Conservation (phyloP, 1,284 basidiomycete species). For the Sporisorium sorghi region DNA sequence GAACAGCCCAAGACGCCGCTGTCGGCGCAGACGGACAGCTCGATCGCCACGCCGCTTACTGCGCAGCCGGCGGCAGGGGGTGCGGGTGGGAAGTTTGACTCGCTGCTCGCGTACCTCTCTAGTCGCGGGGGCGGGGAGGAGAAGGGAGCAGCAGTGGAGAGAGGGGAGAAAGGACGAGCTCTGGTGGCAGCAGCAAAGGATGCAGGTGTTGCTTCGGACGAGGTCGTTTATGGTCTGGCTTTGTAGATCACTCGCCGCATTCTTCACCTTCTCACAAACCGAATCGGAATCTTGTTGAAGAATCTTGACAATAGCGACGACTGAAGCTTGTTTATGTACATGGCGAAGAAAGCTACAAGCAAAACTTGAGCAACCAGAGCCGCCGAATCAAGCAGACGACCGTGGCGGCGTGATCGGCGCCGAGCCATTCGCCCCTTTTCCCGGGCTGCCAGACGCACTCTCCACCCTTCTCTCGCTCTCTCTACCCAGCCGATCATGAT, state of each 20-base stretch:
- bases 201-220: neutral
- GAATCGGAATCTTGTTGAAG: no score
- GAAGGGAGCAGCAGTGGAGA: neutral
- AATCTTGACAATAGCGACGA: neutral
- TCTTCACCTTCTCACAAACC: no score
- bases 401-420: constrained; percentile 30
- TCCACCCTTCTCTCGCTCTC: neutral
- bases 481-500: no score
- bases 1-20: constrained; percentile 19
- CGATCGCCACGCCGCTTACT: constrained; percentile 11
- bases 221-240: constrained; percentile 15
- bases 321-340: constrained; percentile 8
- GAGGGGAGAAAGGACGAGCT: neutral
- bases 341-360: no score
- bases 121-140: constrained; percentile 2
- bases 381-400: constrained; percentile 9
- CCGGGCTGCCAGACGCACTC: neutral
- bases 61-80: neutral
- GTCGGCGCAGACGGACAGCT: constrained; percentile 10
- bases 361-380: no score
- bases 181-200: neutral
- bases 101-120: constrained; percentile 24
- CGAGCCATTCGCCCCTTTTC: constrained; percentile 5
- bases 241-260: neutral
- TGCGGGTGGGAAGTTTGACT: constrained; percentile 22